These are phyloP conservation scores for Adenanthera pavonina DNA, from an alignment of 306 rosid genomes.

Conservation along the genomic window DNA sequence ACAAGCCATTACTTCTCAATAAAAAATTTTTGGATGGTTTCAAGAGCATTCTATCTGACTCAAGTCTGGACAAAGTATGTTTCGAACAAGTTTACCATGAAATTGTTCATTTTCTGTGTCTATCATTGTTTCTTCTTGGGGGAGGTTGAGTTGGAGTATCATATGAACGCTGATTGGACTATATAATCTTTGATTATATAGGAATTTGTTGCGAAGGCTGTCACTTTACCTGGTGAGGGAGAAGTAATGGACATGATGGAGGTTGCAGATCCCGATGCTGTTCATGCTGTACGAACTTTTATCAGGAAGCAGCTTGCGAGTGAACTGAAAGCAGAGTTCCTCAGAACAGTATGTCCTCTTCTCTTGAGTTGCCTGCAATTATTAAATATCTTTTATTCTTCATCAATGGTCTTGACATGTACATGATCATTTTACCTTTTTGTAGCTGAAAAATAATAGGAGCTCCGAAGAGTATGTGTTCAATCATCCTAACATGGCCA, in stretches of 20 bases:
- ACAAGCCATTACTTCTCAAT: slow-evolving; percentile 79
- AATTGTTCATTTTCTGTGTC: slow-evolving; percentile 22
- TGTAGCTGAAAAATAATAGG: slow-evolving; percentile 76
- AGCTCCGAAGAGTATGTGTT: slow-evolving; percentile 76
- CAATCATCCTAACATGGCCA: slow-evolving; percentile 75
- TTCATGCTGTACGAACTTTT: slow-evolving; percentile 81
- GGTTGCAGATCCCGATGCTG: slow-evolving; percentile 99
- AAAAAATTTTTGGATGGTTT: slow-evolving; percentile 77
- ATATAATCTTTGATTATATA: slow-evolving; percentile 41
- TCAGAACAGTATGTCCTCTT: slow-evolving; percentile 59
- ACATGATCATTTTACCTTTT: slow-evolving; percentile 28
- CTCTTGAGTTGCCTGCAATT: slow-evolving; percentile 34
- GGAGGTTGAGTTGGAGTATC: background rate
- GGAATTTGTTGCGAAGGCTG: slow-evolving; percentile 97
- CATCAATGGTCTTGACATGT: slow-evolving; percentile 10
- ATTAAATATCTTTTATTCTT: slow-evolving; percentile 31
- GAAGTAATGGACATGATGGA: slow-evolving; percentile 99
- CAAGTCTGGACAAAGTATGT: slow-evolving; percentile 87
- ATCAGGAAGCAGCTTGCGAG: slow-evolving; percentile 87
- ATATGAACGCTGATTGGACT: slow-evolving; percentile 30
- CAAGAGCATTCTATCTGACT: slow-evolving; percentile 65
- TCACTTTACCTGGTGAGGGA: slow-evolving; percentile 96
- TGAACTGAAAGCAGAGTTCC: slow-evolving; percentile 79
- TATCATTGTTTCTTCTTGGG: background rate
- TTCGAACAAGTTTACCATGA: background rate